Evolutionary conservation across 2,329 filamentous ascomycete genomes (phyloP), one percentile per base, ranked within the genome.

Genomic region (Pseudofabraea citricarpa): DNA sequence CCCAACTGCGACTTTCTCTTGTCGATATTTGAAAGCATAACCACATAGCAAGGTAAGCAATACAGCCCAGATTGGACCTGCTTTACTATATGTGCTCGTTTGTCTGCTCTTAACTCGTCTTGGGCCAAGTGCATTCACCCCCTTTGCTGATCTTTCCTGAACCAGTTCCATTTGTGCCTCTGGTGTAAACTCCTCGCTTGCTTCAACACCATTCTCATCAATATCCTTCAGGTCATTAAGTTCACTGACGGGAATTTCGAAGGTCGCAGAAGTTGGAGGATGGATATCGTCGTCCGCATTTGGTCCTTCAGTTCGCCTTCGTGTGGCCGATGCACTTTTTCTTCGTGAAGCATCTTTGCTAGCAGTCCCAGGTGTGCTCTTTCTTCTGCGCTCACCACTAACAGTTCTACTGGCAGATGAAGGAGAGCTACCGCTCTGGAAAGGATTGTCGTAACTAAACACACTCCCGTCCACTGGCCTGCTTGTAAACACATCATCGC

Each of bases 1-100:
- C 24, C 94, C 93, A 16, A 97, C 88, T 13, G 88, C 85, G n/a
- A 95, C 72, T 73, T 97, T 97, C 66, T 98, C 93, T 61, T 95
- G 88, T 38, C 91, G 77, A 70, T 90, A 98, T 78, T 90, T 93
- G 7, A 79, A 79, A 22, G 75, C 85, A 51, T 95, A 88, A 1
- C 84, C 81, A 23, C 77, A 77, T 6, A 93, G 64, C 8, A 93
- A 66, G 0, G 85, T 82, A 16, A 86, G 61, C 3, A 91, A 62
- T 2, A 96, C 71, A 5, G 90, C 78, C 62, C 81, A 80, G 2
- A 91, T 72, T 13, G 88, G 83, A 0, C 79, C 79, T 46, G 77
- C 77, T 23, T 82, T 66, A 19, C 73, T 72, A 7, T 70, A 63
- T 45, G 70, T 71, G 6, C 69, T 63, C 13, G 70, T 64, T 23